Evolutionary conservation across 495 filamentous ascomycete genomes (phyloP).

Genomic region (Xylaria acuta): DNA sequence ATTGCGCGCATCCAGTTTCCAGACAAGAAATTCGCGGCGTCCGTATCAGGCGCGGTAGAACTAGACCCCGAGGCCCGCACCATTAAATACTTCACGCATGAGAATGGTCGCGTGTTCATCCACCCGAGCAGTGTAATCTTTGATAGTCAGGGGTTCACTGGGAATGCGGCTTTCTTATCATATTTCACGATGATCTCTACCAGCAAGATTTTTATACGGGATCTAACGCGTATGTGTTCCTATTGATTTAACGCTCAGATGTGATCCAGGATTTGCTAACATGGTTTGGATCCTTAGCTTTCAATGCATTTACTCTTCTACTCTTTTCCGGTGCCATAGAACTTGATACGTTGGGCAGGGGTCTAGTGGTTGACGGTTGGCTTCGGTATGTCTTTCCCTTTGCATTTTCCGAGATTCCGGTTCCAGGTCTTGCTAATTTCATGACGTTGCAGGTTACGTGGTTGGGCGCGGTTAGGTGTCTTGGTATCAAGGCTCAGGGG

Average conservation of each 20-base stretch:
- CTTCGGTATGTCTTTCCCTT: conserved; percentile 53
- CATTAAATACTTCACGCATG: conserved; percentile 90
- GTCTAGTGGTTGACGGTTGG: conserved; percentile 93
- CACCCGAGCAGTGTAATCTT: conserved; percentile 89
- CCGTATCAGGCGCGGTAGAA: conserved; percentile 84
- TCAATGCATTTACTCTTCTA: conserved; percentile 87
- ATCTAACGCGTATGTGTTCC: conserved; percentile 77
- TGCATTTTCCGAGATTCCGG: not conserved
- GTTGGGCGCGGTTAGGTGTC: conserved; percentile 95
- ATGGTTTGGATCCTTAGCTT: conserved; percentile 58
- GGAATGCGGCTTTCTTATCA: conserved; percentile 71
- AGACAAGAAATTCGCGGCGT: conserved; percentile 90
- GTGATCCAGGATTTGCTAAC: conserved; percentile 18
- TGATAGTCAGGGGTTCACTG: conserved; percentile 74
- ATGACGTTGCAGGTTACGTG: conserved; percentile 60
- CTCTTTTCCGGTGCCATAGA: conserved; percentile 87
- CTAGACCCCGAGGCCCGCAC: conserved; percentile 89
- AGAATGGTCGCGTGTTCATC: conserved; percentile 87
- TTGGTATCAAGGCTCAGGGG: conserved; percentile 80
- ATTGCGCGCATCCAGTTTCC: conserved; percentile 89
- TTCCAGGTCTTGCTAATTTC: conserved; percentile 16
- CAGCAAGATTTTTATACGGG: conserved; percentile 85
- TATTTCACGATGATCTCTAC: conserved; percentile 93
- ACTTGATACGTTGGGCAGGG: conserved; percentile 86
- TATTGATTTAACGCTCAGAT: not conserved